A percentile compares a stretch with the other conserved stretches of the same genome.
These are phyloP conservation scores for Tetrapisispora iriomotensis DNA, from an alignment of 805 yeast genomes.

Conservation along the genomic window DNA sequence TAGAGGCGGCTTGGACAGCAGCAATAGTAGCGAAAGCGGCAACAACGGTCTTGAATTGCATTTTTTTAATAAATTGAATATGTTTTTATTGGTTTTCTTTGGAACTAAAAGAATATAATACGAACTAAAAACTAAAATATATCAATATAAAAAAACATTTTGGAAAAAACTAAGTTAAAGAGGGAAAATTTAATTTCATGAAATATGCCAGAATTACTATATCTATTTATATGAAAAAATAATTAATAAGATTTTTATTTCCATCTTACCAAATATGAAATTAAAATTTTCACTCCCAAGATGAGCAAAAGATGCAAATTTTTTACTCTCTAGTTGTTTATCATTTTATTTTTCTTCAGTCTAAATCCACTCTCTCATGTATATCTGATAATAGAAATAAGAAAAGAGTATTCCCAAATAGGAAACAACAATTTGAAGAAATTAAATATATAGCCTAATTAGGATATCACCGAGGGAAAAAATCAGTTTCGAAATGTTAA, in stretches of 20 bases:
- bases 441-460: too few species aligned
- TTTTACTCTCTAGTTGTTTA: too few species aligned
- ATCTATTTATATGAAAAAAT: not conserved
- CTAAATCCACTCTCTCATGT: too few species aligned
- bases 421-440: too few species aligned
- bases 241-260: not conserved
- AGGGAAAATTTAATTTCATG: not conserved
- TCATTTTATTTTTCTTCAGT: too few species aligned
- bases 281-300: not conserved
- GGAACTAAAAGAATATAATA: not conserved
- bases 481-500: too few species aligned
- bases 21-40: constrained; percentile 62
- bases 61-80: constrained; percentile 27
- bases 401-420: too few species aligned
- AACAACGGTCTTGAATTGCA: constrained; percentile 66
- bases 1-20: constrained; percentile 57
- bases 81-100: not conserved
- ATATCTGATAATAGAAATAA: too few species aligned
- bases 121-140: not conserved
- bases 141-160: not conserved
- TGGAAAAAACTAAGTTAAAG: not conserved
- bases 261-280: not conserved
- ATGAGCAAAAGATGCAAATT: not conserved
- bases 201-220: not conserved
- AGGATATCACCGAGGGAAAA: too few species aligned